phyloP scores from a whole-genome alignment of 2,329 filamentous ascomycete species.

The Tothia fuscella region DNA sequence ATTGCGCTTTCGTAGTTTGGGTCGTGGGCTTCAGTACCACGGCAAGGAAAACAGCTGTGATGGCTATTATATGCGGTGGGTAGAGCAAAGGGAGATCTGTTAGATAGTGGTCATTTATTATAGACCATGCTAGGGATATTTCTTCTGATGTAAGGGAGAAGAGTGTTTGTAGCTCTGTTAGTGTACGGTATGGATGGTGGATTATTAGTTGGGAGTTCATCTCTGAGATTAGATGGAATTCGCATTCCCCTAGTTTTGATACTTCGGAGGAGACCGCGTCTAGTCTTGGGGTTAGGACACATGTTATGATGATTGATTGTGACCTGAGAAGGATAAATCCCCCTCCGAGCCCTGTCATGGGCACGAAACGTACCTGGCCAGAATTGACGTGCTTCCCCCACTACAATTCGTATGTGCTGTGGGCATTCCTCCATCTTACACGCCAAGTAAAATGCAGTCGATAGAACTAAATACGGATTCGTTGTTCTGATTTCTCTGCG shows the following conservation, averaged over 20 bases:
- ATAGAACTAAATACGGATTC: constrained; percentile 83
- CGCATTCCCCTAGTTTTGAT: constrained; percentile 80
- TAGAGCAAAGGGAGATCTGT: constrained; percentile 82
- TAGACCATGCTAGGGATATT: constrained; percentile 60
- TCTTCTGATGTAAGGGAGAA: constrained; percentile 69
- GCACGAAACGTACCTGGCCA: constrained; percentile 53
- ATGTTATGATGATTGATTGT: constrained; percentile 6
- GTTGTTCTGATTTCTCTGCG: constrained; percentile 84
- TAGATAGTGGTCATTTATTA: constrained; percentile 87
- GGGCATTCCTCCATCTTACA: constrained; percentile 98
- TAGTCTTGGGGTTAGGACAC: constrained; percentile 14
- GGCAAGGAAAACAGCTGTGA: constrained; percentile 72
- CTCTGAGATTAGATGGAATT: constrained; percentile 84
- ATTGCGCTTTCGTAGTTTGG: constrained; percentile 19
- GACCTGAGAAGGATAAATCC: no score
- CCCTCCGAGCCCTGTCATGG: constrained; percentile 4
- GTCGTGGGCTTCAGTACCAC: constrained; percentile 66
- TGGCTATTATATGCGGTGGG: constrained; percentile 76
- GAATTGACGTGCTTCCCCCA: constrained; percentile 71
- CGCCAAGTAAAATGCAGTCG: constrained; percentile 88
- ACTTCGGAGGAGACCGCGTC: constrained; percentile 66
- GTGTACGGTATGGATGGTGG: constrained; percentile 78
- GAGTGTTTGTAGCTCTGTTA: constrained; percentile 57
- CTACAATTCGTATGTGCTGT: constrained; percentile 86
- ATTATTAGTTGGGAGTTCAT: constrained; percentile 83